phyloP scores from a whole-genome alignment of 768 basidiomycete species.

The Tulasnella sp. region DNA sequence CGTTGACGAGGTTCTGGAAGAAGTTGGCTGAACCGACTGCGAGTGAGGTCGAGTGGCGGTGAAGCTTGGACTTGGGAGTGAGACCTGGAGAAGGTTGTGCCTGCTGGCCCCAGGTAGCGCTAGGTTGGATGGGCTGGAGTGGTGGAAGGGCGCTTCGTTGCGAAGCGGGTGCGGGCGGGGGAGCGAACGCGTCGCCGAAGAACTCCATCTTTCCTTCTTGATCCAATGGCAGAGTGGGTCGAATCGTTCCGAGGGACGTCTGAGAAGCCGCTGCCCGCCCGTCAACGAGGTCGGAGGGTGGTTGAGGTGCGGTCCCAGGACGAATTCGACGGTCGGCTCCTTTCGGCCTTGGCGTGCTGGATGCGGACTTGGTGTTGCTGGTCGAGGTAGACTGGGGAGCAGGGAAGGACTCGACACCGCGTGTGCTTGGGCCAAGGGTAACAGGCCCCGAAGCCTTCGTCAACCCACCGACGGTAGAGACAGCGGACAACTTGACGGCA shows the following conservation, averaged over 20 bases:
- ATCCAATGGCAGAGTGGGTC: not conserved
- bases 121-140: not conserved
- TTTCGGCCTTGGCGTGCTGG: not conserved
- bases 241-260: slow-evolving; percentile 10
- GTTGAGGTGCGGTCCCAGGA: not conserved
- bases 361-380: not conserved
- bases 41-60: slow-evolving; percentile 16
- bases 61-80: not conserved
- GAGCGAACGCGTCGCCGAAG: slow-evolving; percentile 17
- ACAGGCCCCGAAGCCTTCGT: not conserved
- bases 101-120: not conserved
- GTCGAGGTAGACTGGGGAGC: not conserved
- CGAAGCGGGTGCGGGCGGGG: not conserved
- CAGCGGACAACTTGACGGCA: not conserved
- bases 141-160: not conserved
- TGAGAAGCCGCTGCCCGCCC: not conserved
- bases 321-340: slow-evolving; percentile 11
- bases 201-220: slow-evolving; percentile 11
- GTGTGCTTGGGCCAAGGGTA: not conserved
- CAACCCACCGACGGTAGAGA: slow-evolving; percentile 7
- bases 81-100: not conserved
- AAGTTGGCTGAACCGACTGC: slow-evolving; percentile 13
- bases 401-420: slow-evolving; percentile 18
- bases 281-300: not conserved
- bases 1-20: not conserved